phyloP scores from a whole-genome alignment of 176 grass and related monocot species.

The Hsuehochloa calcarea region DNA sequence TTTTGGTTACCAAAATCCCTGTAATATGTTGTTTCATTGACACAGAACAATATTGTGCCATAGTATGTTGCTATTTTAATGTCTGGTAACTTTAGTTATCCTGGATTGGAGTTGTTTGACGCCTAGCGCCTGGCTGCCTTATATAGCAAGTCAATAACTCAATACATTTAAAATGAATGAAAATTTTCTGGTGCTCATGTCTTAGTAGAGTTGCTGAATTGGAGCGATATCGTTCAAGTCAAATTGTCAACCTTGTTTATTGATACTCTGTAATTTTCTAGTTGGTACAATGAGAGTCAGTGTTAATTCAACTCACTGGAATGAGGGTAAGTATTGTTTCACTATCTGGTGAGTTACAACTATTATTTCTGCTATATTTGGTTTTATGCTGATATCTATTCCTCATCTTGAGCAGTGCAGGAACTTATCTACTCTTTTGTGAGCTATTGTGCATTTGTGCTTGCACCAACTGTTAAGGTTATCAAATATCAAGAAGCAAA shows the following conservation, averaged over 20 bases:
- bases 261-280: not conserved
- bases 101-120: not conserved
- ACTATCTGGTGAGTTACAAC: conserved; percentile 21
- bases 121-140: not conserved
- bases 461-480: conserved; percentile 6
- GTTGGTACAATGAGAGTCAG: no score
- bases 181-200: not conserved
- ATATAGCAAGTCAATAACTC: not conserved
- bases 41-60: no score
- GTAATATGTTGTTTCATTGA: no score
- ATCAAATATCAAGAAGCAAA: conserved; percentile 32
- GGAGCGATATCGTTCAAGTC: not conserved
- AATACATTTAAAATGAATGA: not conserved
- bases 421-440: conserved; percentile 29
- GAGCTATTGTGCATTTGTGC: conserved; percentile 42
- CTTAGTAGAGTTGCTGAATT: not conserved
- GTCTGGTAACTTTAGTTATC: not conserved
- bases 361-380: not conserved
- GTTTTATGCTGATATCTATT: conserved; percentile 28
- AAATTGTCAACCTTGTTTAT: not conserved
- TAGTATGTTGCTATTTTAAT: no score
- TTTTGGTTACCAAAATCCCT: no score
- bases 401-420: conserved; percentile 64
- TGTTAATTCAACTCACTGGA: conserved; percentile 26
- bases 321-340: conserved; percentile 47